Evolutionary conservation across 1,284 basidiomycete species (phyloP).

Genomic region (Amylostereum chailletii): DNA sequence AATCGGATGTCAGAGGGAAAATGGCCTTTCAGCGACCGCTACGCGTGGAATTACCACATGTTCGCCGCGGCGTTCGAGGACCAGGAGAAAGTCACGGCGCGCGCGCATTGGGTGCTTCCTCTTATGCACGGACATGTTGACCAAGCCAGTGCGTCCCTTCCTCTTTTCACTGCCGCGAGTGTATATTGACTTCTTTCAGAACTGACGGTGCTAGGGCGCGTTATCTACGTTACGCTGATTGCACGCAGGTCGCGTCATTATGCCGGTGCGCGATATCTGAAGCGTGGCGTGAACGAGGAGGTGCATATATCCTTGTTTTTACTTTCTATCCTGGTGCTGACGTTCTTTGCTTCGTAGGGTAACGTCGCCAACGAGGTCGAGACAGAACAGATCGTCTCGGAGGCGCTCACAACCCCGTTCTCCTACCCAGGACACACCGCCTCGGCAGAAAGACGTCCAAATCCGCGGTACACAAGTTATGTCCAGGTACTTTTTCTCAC

Average conservation of each 20-base stretch:
- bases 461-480: constrained; percentile 88
- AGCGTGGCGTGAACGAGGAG: constrained; percentile 90
- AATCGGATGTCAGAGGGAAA: constrained; percentile 24
- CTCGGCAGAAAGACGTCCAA: constrained; percentile 41
- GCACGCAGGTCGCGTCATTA: constrained; percentile 92
- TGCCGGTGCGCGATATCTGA: constrained; percentile 93
- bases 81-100: constrained; percentile 32
- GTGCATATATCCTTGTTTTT: constrained; percentile 25
- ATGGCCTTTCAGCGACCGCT: constrained; percentile 81
- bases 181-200: constrained; percentile 38
- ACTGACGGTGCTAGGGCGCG: constrained; percentile 82
- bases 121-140: constrained; percentile 96
- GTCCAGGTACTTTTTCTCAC: constrained; percentile 54
- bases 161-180: neutral
- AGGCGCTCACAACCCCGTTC: constrained; percentile 88
- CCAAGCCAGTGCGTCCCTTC: constrained; percentile 78
- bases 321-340: too few relatives aligned
- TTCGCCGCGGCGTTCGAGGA: constrained; percentile 59
- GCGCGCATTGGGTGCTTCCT: constrained; percentile 83
- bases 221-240: constrained; percentile 90
- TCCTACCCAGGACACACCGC: constrained; percentile 49
- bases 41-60: constrained; percentile 94
- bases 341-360: constrained; percentile 44
- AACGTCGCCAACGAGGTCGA: constrained; percentile 99
- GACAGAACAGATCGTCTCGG: constrained; percentile 97